Evolutionary conservation across 805 yeast species (phyloP), one percentile per base, ranked within the genome.

Genomic region (Myxozyma geophila): DNA sequence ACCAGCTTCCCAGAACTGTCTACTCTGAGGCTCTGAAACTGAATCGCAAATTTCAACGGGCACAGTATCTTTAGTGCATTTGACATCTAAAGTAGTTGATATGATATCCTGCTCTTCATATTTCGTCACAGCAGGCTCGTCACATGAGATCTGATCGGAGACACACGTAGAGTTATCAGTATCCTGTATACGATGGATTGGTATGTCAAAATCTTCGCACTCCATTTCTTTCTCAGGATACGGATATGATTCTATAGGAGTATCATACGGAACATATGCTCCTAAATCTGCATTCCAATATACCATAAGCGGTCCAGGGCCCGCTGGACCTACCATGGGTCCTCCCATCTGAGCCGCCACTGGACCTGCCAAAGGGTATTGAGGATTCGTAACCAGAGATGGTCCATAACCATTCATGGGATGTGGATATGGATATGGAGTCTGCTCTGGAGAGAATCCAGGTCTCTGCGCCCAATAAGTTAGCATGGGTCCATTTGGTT

Each of bases 401-500:
- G 44, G 55, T 28, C 28, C 28, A 19, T 46, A 13, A 17, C 28
- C 46, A 39, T 15, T 15, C 12, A 39, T 36, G 1, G 28, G 40
- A 13, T 23, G 37, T 8, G 52, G 52, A 28, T 28, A 28, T 19
- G 47, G 47, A 13, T 37, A 52, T 21, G 55, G 55, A 39, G 43
- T 15, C 21, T 17, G 56, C 35, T 41, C 52, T 13, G 56, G 51
- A 40, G 23, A 35, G 8, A 28, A 19, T 21, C 46, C 51, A 8
- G 61, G 52, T 9, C 51, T 54, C 13, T 50, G 61, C 23, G 56
- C 13, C 56, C 61, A 58, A n/a, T 51, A 58, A 47, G 49, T 41
- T 9, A 13, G 13, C 15, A 48, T 48, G 12, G 36, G 57, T 8
- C 12, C 46, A 41, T 35, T 23, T 17, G 8, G 17, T 3, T 7